These are phyloP conservation scores for Kwoniella sp. DNA, from an alignment of 768 basidiomycete species.

Conservation along the genomic window DNA sequence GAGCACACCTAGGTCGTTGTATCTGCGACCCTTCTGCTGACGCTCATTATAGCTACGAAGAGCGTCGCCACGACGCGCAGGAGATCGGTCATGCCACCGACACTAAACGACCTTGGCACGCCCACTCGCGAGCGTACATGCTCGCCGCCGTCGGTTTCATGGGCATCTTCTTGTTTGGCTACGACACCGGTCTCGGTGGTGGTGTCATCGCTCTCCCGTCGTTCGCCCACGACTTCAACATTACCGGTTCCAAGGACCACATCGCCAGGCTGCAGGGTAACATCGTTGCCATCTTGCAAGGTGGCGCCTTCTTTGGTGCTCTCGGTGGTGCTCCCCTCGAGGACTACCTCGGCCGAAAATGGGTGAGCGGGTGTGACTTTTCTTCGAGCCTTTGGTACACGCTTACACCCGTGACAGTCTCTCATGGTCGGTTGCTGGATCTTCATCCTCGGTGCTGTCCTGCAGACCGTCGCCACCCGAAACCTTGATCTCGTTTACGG, in stretches of 20 bases:
- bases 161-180: slow-evolving; percentile 59
- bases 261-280: slow-evolving; percentile 63
- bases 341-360: slow-evolving; percentile 60
- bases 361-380: slow-evolving; percentile 27
- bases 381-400: too few species aligned
- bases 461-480: slow-evolving; percentile 20
- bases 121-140: slow-evolving; percentile 31
- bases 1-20: too few species aligned
- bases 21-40: too few species aligned
- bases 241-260: slow-evolving; percentile 52
- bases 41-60: background rate
- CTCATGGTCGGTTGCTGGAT: slow-evolving; percentile 61
- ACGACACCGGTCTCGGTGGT: slow-evolving; percentile 62
- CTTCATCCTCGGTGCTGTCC: slow-evolving; percentile 61
- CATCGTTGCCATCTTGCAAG: slow-evolving; percentile 79
- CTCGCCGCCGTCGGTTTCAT: slow-evolving; percentile 33
- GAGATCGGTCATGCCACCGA: slow-evolving; percentile 4
- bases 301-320: slow-evolving; percentile 71
- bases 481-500: slow-evolving; percentile 58
- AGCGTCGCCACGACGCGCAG: slow-evolving; percentile 12
- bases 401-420: too few species aligned
- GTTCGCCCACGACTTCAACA: slow-evolving; percentile 64
- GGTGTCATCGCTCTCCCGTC: slow-evolving; percentile 64
- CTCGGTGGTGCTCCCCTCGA: slow-evolving; percentile 51
- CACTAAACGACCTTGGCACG: slow-evolving; percentile 29